phyloP scores from a whole-genome alignment of 495 filamentous ascomycete genomes.

The Penicillium nucicola region DNA sequence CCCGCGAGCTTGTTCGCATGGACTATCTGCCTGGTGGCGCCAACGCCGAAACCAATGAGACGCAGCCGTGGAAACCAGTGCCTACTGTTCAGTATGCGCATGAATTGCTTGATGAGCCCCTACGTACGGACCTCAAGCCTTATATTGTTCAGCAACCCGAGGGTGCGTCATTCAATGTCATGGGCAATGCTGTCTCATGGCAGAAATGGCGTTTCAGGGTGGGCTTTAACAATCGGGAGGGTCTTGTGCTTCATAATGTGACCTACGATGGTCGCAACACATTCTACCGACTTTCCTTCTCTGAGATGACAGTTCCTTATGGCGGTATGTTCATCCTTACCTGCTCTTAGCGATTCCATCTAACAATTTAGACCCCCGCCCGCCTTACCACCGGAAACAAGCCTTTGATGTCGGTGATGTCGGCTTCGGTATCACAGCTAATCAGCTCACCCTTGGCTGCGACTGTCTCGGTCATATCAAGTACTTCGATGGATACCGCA shows the following conservation, averaged over 20 bases:
- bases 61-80: slow-evolving; percentile 48
- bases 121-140: slow-evolving; percentile 67
- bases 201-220: slow-evolving; percentile 70
- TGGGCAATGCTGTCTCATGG: slow-evolving; percentile 47
- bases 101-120: slow-evolving; percentile 33
- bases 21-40: slow-evolving; percentile 43
- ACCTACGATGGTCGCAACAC: slow-evolving; percentile 68
- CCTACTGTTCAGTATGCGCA: slow-evolving; percentile 50
- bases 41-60: slow-evolving; percentile 27
- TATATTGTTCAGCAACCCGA: slow-evolving; percentile 74
- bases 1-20: slow-evolving; percentile 58
- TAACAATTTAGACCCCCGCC: slow-evolving; percentile 52
- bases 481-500: slow-evolving; percentile 60
- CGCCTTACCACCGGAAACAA: slow-evolving; percentile 66
- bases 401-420: slow-evolving; percentile 74
- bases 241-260: slow-evolving; percentile 61
- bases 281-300: slow-evolving; percentile 71
- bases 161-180: slow-evolving; percentile 63
- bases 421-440: slow-evolving; percentile 63
- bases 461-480: slow-evolving; percentile 68
- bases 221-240: slow-evolving; percentile 63
- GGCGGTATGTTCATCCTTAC: slow-evolving; percentile 25
- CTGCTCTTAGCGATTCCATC: background rate
- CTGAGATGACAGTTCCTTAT: slow-evolving; percentile 75
- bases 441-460: slow-evolving; percentile 65